Conservation (phyloP, 441 rosid genomes). For the Arabidopsis lyrata region DNA sequence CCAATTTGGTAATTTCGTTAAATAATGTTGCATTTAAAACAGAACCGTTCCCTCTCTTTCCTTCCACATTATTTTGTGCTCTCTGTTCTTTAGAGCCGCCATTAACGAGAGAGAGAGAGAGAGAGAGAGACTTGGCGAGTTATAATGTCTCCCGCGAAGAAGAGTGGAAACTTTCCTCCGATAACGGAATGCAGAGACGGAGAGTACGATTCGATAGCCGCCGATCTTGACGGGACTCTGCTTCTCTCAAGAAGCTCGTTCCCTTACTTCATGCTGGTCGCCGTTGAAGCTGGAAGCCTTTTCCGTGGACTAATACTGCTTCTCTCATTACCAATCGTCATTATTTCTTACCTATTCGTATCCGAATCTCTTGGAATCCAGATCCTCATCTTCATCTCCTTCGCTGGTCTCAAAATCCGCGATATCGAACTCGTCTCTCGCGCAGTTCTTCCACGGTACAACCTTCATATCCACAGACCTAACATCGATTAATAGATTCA, state of each 20-base stretch:
- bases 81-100: neutral
- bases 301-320: slow-evolving; percentile 78
- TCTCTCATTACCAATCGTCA: slow-evolving; percentile 69
- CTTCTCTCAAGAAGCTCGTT: slow-evolving; percentile 80
- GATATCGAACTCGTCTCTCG: slow-evolving; percentile 86
- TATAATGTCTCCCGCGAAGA: slow-evolving; percentile 51
- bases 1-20: neutral
- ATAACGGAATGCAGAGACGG: slow-evolving; percentile 61
- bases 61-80: neutral
- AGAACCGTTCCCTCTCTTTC: slow-evolving; percentile 32
- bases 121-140: neutral
- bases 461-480: neutral
- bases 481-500: no score
- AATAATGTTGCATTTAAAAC: slow-evolving; percentile 37
- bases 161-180: slow-evolving; percentile 58
- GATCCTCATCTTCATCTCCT: slow-evolving; percentile 80
- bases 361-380: slow-evolving; percentile 85
- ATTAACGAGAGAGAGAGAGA: neutral
- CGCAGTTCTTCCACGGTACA: slow-evolving; percentile 81
- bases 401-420: slow-evolving; percentile 80
- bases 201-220: slow-evolving; percentile 71
- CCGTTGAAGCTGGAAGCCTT: slow-evolving; percentile 80
- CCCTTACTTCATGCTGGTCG: slow-evolving; percentile 89
- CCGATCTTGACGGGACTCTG: slow-evolving; percentile 96
- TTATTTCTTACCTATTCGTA: slow-evolving; percentile 70